Conservation (phyloP, 352 stramenopile genomes). For the Pythium phragmitis region DNA sequence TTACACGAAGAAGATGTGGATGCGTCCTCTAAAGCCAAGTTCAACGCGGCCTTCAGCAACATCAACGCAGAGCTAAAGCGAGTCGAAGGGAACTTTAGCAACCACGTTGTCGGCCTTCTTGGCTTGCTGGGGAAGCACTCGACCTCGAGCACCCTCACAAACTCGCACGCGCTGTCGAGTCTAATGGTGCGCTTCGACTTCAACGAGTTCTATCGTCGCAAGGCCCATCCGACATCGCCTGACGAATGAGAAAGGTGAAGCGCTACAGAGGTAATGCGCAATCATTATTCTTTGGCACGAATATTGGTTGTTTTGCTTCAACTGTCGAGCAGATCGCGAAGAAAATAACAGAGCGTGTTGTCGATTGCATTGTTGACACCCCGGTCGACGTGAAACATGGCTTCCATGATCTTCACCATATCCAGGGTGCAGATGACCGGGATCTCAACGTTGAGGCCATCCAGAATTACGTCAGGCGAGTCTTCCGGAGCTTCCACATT, state of each 20-base stretch:
- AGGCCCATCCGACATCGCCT: slow-evolving; percentile 33
- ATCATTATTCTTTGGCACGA: not conserved
- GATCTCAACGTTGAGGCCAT: slow-evolving; percentile 54
- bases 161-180: slow-evolving; percentile 81
- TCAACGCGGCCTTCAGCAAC: slow-evolving; percentile 19
- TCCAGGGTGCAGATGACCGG: slow-evolving; percentile 45
- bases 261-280: not conserved
- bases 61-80: slow-evolving; percentile 32
- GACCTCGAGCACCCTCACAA: slow-evolving; percentile 29
- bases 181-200: slow-evolving; percentile 91
- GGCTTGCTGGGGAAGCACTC: slow-evolving; percentile 53
- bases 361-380: slow-evolving; percentile 39
- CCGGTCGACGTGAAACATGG: slow-evolving; percentile 46
- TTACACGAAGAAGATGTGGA: slow-evolving; percentile 51
- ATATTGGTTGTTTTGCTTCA: not conserved
- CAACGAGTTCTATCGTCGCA: slow-evolving; percentile 87
- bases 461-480: slow-evolving; percentile 10
- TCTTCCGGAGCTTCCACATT: not conserved
- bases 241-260: slow-evolving; percentile 38
- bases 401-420: slow-evolving; percentile 45
- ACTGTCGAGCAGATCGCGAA: slow-evolving; percentile 61
- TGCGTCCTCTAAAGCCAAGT: slow-evolving; percentile 11
- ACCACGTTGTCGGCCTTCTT: slow-evolving; percentile 65
- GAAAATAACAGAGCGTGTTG: slow-evolving; percentile 70
- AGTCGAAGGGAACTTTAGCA: slow-evolving; percentile 55